Evolutionary conservation across 257 asterid species (phyloP).

Genomic region (Eucommia ulmoides): DNA sequence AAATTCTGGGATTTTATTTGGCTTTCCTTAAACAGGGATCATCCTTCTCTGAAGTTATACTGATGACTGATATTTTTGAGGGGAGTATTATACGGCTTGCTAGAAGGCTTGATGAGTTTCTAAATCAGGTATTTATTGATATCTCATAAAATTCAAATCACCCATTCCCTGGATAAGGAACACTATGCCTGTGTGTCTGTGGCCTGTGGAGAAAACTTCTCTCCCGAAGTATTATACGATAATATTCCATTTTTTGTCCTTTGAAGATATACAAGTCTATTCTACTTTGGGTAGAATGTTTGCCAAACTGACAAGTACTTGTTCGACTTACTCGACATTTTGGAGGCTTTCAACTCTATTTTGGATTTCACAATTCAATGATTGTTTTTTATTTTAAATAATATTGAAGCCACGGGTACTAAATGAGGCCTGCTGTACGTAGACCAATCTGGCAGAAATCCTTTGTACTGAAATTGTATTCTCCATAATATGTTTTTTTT

Average conservation of each 20-base stretch:
- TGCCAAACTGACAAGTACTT: not conserved
- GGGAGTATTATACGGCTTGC: constrained; percentile 86
- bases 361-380: too few relatives aligned
- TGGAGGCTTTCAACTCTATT: too few relatives aligned
- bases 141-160: not conserved
- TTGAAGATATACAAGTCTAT: not conserved
- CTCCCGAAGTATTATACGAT: not conserved
- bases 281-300: not conserved
- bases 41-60: constrained; percentile 61
- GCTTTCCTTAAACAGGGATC: constrained; percentile 49
- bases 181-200: not conserved
- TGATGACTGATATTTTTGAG: constrained; percentile 90
- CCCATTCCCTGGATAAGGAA: not conserved
- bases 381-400: too few relatives aligned
- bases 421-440: too few relatives aligned
- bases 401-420: too few relatives aligned
- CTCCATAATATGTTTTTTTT: too few relatives aligned
- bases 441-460: too few relatives aligned
- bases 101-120: constrained; percentile 91
- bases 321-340: not conserved
- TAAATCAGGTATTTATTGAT: constrained; percentile 52
- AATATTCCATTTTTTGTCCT: not conserved
- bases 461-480: too few relatives aligned
- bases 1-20: not conserved
- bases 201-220: not conserved